These are phyloP conservation scores for Fraxinus cuspidata DNA, from an alignment of 257 asterid species.

Conservation along the genomic window DNA sequence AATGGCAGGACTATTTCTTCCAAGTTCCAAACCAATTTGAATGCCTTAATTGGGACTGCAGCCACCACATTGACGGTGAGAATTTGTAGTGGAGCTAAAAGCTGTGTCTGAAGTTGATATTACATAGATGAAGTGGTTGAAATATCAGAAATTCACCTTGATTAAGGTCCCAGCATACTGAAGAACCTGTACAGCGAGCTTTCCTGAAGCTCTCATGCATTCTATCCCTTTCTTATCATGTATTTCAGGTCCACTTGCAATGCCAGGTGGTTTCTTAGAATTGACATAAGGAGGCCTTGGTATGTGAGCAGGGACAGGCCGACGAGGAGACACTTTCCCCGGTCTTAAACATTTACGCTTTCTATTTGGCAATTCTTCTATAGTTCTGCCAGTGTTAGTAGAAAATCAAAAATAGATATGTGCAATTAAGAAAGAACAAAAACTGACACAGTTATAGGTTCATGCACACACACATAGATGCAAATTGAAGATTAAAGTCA, in stretches of 20 bases:
- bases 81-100: not conserved
- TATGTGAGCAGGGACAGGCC: constrained; percentile 81
- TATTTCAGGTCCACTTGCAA: constrained; percentile 65
- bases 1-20: constrained; percentile 16
- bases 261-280: constrained; percentile 76
- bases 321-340: constrained; percentile 77
- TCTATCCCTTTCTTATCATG: constrained; percentile 83
- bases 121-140: not conserved
- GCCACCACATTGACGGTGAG: constrained; percentile 15
- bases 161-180: constrained; percentile 90
- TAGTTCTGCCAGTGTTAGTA: constrained; percentile 41
- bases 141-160: constrained; percentile 54
- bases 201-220: constrained; percentile 95
- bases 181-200: constrained; percentile 95
- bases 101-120: not conserved
- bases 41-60: constrained; percentile 18
- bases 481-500: not conserved
- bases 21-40: not conserved
- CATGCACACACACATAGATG: not conserved
- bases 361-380: constrained; percentile 50
- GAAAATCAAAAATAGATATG: constrained; percentile 15
- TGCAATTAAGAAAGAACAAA: constrained; percentile 3
- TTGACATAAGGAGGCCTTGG: constrained; percentile 77
- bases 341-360: constrained; percentile 66
- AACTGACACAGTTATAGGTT: not conserved